A percentile compares a stretch with the other conserved stretches of the same genome.
Conservation (phyloP, 2,329 filamentous ascomycete species). For the Clarireedia homoeocarpa region DNA sequence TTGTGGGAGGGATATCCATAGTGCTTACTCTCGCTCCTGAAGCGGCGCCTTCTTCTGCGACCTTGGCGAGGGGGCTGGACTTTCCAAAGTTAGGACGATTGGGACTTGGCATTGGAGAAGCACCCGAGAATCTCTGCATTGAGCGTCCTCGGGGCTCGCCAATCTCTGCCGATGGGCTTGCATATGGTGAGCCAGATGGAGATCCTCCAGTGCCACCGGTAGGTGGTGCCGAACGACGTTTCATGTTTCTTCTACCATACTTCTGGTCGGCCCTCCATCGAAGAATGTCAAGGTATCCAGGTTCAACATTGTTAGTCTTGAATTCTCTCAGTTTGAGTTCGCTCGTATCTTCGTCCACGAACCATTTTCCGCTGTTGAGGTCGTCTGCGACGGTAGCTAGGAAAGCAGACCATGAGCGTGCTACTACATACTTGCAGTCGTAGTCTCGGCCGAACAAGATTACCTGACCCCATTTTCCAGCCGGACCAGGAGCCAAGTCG, state of each 20-base stretch:
- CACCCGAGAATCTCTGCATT: slow-evolving; percentile 59
- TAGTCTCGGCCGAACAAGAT: slow-evolving; percentile 97
- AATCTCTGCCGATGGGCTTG: slow-evolving; percentile 53
- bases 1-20: slow-evolving; percentile 20
- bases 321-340: slow-evolving; percentile 93
- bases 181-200: slow-evolving; percentile 53
- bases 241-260: slow-evolving; percentile 55
- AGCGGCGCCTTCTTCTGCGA: slow-evolving; percentile 55
- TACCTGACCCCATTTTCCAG: slow-evolving; percentile 90
- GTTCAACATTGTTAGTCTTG: slow-evolving; percentile 81
- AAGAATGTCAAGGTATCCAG: slow-evolving; percentile 87
- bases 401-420: slow-evolving; percentile 84
- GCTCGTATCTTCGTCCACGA: slow-evolving; percentile 82
- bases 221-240: slow-evolving; percentile 44
- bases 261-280: slow-evolving; percentile 96
- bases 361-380: slow-evolving; percentile 80
- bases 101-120: slow-evolving; percentile 56
- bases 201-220: slow-evolving; percentile 29
- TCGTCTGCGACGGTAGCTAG: slow-evolving; percentile 85
- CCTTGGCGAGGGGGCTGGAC: slow-evolving; percentile 64
- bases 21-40: slow-evolving; percentile 22
- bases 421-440: slow-evolving; percentile 95
- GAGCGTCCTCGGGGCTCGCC: slow-evolving; percentile 61
- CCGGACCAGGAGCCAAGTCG: slow-evolving; percentile 83
- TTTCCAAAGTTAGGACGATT: slow-evolving; percentile 59